Evolutionary conservation across 116 monocot species (phyloP), one percentile per base, ranked within the genome.

Genomic region (Zostera marina): DNA sequence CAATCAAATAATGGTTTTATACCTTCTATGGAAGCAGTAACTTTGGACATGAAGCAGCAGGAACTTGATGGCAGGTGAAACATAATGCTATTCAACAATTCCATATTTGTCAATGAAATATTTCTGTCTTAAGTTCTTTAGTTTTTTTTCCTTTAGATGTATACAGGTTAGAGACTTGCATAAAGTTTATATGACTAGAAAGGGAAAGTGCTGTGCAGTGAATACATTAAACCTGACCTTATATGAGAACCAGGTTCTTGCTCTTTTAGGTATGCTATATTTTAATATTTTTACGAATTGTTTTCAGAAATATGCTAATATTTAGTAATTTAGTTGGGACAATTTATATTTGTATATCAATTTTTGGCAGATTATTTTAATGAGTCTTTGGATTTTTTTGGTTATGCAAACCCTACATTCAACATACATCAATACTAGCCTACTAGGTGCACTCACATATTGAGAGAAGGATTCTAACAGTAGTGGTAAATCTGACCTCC

Each of bases 201-300:
- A 85, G 64, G 77, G 85, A 54, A 66, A 68, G 60, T 85, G 63
- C 66, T 79, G 72, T 77, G 91, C 91, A 42, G 82, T 91, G 17
- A 77, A 91, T 60, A 77, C 72, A 23, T 72, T 91, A 58, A 74
- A 82, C 21, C 82, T 91, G 42, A 82, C 81, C 12, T 68, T 91
- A 10, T 82, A 72, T 65, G 91, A 91, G 64, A 91, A 79, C 53
- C 91, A 91, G 56, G 82, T 91, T 70, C 79, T 91, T 66, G 85
- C 91, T 41, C 85, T 91, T 82, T 66, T 91, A 56, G 91, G 91
- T 91, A 76, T 61, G 69, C n/a, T n/a, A n/a, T n/a, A n/a, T n/a
- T n/a, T 13, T 40, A 20, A 38, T 21, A 46, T 21, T 61, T 59
- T 59, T 17, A 15, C 42, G n/a, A 10, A 41, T 11, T 40, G 14